Evolutionary conservation across 2,329 filamentous ascomycete genomes (phyloP).

Genomic region (Xylariaceae sp.): DNA sequence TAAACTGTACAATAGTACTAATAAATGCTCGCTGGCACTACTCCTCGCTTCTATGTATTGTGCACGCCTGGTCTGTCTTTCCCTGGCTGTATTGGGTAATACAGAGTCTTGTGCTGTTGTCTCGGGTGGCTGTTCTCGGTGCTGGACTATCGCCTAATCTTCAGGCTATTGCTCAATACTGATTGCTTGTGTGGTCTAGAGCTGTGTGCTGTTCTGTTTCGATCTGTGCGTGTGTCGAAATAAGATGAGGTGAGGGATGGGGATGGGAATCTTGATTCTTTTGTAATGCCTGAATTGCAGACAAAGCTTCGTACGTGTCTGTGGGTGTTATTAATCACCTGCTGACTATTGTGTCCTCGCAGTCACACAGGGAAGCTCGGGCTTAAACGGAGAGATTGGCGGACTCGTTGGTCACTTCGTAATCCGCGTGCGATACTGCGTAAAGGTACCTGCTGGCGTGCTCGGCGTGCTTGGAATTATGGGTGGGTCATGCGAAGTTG

Average conservation of each 20-base stretch:
- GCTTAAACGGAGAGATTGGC: constrained; percentile 26
- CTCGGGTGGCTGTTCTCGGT: background rate
- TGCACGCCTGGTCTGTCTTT: background rate
- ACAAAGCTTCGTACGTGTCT: constrained; percentile 1
- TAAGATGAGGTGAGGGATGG: background rate
- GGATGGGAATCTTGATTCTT: constrained; percentile 18
- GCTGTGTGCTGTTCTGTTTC: background rate
- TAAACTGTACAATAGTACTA: constrained; percentile 15
- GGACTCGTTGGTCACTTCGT: constrained; percentile 23
- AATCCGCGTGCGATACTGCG: constrained; percentile 21
- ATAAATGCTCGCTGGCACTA: background rate
- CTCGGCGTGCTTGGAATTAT: constrained; percentile 2
- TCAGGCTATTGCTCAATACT: constrained; percentile 13
- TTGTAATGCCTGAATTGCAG: constrained; percentile 15
- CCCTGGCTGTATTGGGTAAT: background rate
- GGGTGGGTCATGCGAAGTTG: background rate
- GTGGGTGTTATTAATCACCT: constrained; percentile 8
- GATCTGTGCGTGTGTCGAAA: background rate
- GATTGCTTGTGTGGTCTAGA: constrained; percentile 10
- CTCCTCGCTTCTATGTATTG: background rate
- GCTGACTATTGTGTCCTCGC: constrained; percentile 16
- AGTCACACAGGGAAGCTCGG: constrained; percentile 15
- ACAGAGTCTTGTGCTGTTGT: background rate
- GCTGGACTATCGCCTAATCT: constrained; percentile 9
- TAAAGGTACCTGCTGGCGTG: no score